phyloP scores from a whole-genome alignment of 805 yeast species.

The Barnettozyma botsteinii region DNA sequence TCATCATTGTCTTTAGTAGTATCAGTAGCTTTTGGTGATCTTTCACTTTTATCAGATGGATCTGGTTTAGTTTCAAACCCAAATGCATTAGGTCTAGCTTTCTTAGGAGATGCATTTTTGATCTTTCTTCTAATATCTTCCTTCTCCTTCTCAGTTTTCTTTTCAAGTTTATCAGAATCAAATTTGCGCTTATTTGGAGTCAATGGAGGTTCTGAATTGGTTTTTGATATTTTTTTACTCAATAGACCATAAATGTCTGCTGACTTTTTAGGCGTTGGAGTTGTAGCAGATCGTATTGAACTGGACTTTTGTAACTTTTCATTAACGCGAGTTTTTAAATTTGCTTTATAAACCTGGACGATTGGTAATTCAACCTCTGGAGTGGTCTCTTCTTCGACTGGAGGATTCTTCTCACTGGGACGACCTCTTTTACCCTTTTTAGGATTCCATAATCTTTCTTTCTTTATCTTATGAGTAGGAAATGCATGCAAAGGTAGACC shows the following conservation, averaged over 20 bases:
- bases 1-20: conserved; percentile 62
- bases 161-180: background rate
- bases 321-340: conserved; percentile 14
- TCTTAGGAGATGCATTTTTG: conserved; percentile 27
- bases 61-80: conserved; percentile 31
- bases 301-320: conserved; percentile 20
- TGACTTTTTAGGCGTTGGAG: conserved; percentile 8
- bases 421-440: conserved; percentile 25
- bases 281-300: conserved; percentile 13
- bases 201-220: conserved; percentile 2
- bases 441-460: conserved; percentile 49
- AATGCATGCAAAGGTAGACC: conserved; percentile 69
- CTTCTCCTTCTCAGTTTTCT: background rate
- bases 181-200: conserved; percentile 9
- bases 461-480: conserved; percentile 56
- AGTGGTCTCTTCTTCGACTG: conserved; percentile 4
- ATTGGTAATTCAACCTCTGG: background rate
- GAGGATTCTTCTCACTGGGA: conserved; percentile 1
- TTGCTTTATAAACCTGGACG: background rate
- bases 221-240: too few species aligned
- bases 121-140: conserved; percentile 18
- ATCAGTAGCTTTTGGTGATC: conserved; percentile 26
- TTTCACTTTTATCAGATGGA: conserved; percentile 26
- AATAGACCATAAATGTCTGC: conserved; percentile 12
- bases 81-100: conserved; percentile 36